Base-by-base conservation (phyloP, 75 land plant species). In the Picea glauca region DNA sequence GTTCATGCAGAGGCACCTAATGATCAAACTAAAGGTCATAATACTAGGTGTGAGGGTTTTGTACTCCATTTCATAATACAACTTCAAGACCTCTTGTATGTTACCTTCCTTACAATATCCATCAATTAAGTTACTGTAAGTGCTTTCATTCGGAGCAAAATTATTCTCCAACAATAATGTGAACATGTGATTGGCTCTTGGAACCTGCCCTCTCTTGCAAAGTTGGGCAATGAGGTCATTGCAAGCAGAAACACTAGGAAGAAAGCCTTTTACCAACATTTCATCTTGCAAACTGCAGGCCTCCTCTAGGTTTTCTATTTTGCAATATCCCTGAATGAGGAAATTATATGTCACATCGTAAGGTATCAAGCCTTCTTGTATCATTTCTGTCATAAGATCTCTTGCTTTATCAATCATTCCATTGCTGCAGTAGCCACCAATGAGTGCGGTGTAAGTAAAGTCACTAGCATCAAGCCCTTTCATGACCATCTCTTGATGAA, bases 51-150 rank as follows among this genome's bases (percentile, higher is more conserved):
- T 4, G 31, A 84, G 30, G n/a, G 84, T 85, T 43, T 70, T 82
- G 74, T 62, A 78, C 74, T 83, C 85, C 87, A 87, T 89, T 65
- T 91, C 93, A 78, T 88, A 78, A 35, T 83, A 89, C 59, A 89
- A 63, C 61, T 83, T 91, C 14, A 87, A 40, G 58, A 80, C 80
- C 56, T 81, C 78, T 15, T 86, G 72, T 57, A 81, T 60, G 0
- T 84, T 54, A 0, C 85, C 83, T n/a, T 54, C 70, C 57, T 76
- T 84, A 15, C 84, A 81, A 78, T 80, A 90, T 1, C 90, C 92
- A 58, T 63, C 43, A 56, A 92, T 89, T 15, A 91, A 83, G 50
- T 75, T 58, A 32, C 81, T 77, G 30, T 89, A 91, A 31, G 87
- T 84, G 65, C 4, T 20, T 77, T 82, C 87, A 79, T 80, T 50